Conservation (phyloP, 164 flowering plant species). For the Malania oleifera region DNA sequence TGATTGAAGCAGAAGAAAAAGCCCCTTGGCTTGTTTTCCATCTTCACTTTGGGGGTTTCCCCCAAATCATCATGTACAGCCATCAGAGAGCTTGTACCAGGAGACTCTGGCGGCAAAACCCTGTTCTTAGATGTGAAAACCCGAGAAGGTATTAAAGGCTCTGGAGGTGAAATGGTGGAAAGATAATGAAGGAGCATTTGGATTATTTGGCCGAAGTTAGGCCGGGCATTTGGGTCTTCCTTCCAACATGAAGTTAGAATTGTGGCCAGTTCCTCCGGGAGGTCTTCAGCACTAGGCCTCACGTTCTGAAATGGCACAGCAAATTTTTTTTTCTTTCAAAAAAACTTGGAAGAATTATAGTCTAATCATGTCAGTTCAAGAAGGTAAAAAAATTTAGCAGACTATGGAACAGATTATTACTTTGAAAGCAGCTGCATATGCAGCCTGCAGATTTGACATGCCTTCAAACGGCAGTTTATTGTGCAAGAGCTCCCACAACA, state of each 20-base stretch:
- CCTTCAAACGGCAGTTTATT: slow-evolving; percentile 92
- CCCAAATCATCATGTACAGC: slow-evolving; percentile 44
- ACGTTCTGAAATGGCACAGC: slow-evolving; percentile 49
- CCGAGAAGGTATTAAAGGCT: slow-evolving; percentile 48
- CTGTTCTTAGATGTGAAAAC: slow-evolving; percentile 49
- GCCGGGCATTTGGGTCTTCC: slow-evolving; percentile 81
- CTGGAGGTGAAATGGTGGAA: slow-evolving; percentile 53
- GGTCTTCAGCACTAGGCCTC: slow-evolving; percentile 84
- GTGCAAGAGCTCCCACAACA: slow-evolving; percentile 88
- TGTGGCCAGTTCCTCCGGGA: slow-evolving; percentile 71
- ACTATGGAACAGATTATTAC: slow-evolving; percentile 27
- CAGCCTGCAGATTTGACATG: slow-evolving; percentile 97
- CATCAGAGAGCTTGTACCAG: slow-evolving; percentile 88
- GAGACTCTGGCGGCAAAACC: slow-evolving; percentile 84
- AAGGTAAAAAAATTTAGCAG: not conserved
- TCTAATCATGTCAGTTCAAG: slow-evolving; percentile 8
- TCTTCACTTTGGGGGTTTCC: slow-evolving; percentile 34
- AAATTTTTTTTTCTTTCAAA: too few species aligned
- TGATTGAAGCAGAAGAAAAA: slow-evolving; percentile 71
- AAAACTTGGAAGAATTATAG: too few species aligned
- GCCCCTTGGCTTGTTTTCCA: slow-evolving; percentile 45
- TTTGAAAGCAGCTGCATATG: slow-evolving; percentile 98
- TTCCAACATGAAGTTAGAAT: slow-evolving; percentile 91
- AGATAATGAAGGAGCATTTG: slow-evolving; percentile 73
- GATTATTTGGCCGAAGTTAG: slow-evolving; percentile 81